Percentiles rank a stretch among this genome's conserved stretches.
Conservation (phyloP, 176 grass and related monocot species). For the Oryza glumipatula region DNA sequence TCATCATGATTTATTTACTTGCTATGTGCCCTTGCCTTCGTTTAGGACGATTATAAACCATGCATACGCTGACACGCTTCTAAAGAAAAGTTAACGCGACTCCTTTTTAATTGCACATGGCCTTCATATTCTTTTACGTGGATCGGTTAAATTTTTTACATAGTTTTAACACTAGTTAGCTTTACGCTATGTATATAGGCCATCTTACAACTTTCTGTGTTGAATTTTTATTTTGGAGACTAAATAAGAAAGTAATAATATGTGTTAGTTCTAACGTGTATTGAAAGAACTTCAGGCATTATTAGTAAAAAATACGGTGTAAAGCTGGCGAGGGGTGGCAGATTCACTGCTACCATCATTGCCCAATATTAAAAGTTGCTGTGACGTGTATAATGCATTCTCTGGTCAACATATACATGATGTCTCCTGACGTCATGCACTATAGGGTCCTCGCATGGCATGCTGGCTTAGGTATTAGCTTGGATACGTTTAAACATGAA, state of each 20-base stretch:
- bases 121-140: background rate
- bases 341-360: background rate
- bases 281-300: background rate
- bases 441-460: background rate
- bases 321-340: background rate
- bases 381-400: background rate
- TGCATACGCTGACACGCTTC: background rate
- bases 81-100: background rate
- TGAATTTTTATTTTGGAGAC: background rate
- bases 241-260: background rate
- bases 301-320: background rate
- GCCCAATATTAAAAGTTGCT: background rate
- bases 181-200: background rate
- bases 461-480: background rate
- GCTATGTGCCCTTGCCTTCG: background rate
- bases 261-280: background rate
- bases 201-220: background rate
- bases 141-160: background rate
- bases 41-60: background rate
- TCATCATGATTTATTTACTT: background rate
- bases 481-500: background rate
- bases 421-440: background rate
- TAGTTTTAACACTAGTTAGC: background rate
- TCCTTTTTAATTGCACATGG: background rate
- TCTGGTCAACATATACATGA: background rate